These are phyloP conservation scores for Penicillium sp. DNA, from an alignment of 2,329 filamentous ascomycete genomes.

Conservation along the genomic window DNA sequence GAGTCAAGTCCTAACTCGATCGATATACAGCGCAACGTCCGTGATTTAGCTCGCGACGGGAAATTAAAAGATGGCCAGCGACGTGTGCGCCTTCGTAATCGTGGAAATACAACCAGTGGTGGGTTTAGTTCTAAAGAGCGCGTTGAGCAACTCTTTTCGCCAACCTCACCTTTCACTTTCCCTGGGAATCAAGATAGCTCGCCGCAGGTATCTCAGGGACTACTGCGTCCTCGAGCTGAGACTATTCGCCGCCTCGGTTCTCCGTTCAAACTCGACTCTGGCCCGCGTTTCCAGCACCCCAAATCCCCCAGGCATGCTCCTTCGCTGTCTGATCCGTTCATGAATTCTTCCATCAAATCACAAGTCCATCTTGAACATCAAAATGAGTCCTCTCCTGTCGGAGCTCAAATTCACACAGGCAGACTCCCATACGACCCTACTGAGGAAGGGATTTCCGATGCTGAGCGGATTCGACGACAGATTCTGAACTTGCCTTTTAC, in stretches of 20 bases:
- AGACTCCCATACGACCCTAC: slow-evolving; percentile 28
- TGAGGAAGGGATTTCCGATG: slow-evolving; percentile 35
- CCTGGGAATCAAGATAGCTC: slow-evolving; percentile 35
- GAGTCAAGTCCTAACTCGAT: slow-evolving; percentile 45
- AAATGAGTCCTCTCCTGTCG: slow-evolving; percentile 16
- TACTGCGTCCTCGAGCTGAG: slow-evolving; percentile 34
- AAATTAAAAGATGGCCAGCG: slow-evolving; percentile 48
- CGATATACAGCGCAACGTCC: slow-evolving; percentile 27
- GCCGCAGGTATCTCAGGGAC: slow-evolving; percentile 23
- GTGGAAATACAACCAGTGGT: slow-evolving; percentile 56
- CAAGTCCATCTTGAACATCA: slow-evolving; percentile 14
- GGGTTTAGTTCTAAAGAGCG: slow-evolving; percentile 51
- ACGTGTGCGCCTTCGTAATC: slow-evolving; percentile 57
- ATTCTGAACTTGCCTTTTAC: slow-evolving; percentile 34
- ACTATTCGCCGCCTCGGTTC: slow-evolving; percentile 46
- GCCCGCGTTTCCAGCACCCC: slow-evolving; percentile 28
- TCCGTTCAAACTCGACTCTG: slow-evolving; percentile 42
- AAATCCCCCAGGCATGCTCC: slow-evolving; percentile 37
- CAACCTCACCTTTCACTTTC: slow-evolving; percentile 14
- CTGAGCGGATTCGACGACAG: slow-evolving; percentile 37
- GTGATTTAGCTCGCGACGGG: slow-evolving; percentile 35
- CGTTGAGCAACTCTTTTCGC: slow-evolving; percentile 52
- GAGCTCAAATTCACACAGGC: slow-evolving; percentile 15
- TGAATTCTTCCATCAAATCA: slow-evolving; percentile 22
- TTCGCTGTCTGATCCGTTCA: slow-evolving; percentile 44